Percentiles rank a stretch among this genome's conserved stretches.
Evolutionary conservation across 2,329 filamentous ascomycete genomes (phyloP).

Genomic region (Metarhizium robertsii): DNA sequence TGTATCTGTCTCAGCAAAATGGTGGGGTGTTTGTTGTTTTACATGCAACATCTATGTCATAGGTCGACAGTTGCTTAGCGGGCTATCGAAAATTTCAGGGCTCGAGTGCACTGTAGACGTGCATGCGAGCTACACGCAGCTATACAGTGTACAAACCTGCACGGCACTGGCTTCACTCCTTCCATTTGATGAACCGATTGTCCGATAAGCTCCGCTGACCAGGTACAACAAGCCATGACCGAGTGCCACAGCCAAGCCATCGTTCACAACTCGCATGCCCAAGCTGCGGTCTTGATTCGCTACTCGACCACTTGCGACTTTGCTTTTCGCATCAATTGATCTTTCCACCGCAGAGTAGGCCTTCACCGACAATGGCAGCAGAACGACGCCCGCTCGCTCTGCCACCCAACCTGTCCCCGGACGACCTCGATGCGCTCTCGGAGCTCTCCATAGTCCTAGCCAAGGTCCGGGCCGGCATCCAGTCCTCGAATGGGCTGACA

Average conservation of each 20-base stretch:
- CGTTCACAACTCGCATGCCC: neutral
- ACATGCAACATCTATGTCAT: conserved; percentile 1
- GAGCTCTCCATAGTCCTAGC: conserved; percentile 70
- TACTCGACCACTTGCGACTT: neutral
- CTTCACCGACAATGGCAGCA: conserved; percentile 18
- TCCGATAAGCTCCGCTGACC: neutral
- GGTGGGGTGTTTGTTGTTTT: conserved; percentile 5
- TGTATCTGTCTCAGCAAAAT: neutral
- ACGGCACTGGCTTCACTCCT: neutral
- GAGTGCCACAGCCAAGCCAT: neutral
- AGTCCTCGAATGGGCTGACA: conserved; percentile 29
- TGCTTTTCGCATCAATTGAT: neutral
- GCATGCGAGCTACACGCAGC: neutral
- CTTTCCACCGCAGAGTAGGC: neutral
- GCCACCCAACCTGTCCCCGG: conserved; percentile 62
- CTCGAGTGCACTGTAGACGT: conserved; percentile 2
- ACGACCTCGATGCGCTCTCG: conserved; percentile 78
- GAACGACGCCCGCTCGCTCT: conserved; percentile 36
- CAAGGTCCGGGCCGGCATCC: conserved; percentile 52
- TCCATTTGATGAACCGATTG: neutral
- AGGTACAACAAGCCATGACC: neutral
- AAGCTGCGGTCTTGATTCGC: neutral
- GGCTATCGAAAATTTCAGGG: neutral
- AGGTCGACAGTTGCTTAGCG: neutral
- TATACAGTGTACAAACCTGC: neutral